Evolutionary conservation across 2,329 filamentous ascomycete species (phyloP), one percentile per base, ranked within the genome.

Genomic region (Ilyonectria robusta): DNA sequence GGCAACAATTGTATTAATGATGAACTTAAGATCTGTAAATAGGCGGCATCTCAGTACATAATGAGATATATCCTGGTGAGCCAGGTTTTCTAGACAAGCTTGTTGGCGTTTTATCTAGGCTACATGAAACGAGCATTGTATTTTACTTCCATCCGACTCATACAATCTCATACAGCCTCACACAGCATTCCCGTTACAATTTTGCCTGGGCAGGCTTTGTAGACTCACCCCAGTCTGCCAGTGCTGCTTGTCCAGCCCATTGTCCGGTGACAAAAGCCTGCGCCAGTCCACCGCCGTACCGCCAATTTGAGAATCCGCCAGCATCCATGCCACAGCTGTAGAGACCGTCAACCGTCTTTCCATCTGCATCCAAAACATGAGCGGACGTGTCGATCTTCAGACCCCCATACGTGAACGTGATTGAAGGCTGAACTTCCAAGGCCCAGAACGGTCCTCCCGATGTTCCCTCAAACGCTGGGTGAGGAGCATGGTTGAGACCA

Each of bases 381-480:
- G 67, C 59, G 5, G 56, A 69, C 10, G 46, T 55, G 23, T 67
- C 59, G 17, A 69, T 67, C 46, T 59, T 67, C 5, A 69, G 37
- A 1, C 67, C 67, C 6, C 67, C 64, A 17, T 69, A 69, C 9
- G 64, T 67, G 21, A 69, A 67, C 2, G 64, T 69, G 17, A 69
- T 67, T 17, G 67, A 69, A 10, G 64, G 67, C 19, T 69, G 64
- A 11, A 69, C 67, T 40, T 69, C 67, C 21, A 69, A 35, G n/a
- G 67, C 67, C 67, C 64, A 69, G 40, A 67, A 69, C 2, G 64
- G 64, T 3, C 67, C 67, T 1, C 21, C 42, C 6, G 44, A n/a
- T 13, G 31, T 11, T 33, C 64, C 64, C 15, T 69, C 67, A 5
- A 69, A 19, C 4, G 56, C 33, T 5, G 51, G 55, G 21, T 69